Percentiles rank a stretch among this genome's conserved stretches.
These are phyloP conservation scores for Fistulifera pelliculosa DNA, from an alignment of 108 stramenopile species.

Conservation along the genomic window DNA sequence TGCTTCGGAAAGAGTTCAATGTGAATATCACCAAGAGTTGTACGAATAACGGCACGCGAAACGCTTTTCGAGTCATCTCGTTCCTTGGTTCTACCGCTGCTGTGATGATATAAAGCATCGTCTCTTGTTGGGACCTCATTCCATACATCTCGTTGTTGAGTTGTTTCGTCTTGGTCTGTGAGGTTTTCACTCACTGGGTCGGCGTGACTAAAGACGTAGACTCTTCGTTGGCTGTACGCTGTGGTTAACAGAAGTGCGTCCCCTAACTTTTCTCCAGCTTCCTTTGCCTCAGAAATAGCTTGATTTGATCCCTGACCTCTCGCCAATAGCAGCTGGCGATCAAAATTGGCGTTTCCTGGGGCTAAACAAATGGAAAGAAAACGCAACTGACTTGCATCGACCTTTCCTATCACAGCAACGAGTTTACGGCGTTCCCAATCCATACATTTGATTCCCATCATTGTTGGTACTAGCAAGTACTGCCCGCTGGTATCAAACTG, in stretches of 20 bases:
- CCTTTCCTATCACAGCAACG: slow-evolving; percentile 67
- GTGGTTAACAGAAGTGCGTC: slow-evolving; percentile 81
- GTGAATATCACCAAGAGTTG: slow-evolving; percentile 94
- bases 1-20: slow-evolving; percentile 82
- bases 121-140: slow-evolving; percentile 92
- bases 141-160: slow-evolving; percentile 79
- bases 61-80: slow-evolving; percentile 23
- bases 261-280: slow-evolving; percentile 18
- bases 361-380: slow-evolving; percentile 78
- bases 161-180: slow-evolving; percentile 30
- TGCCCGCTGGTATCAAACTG: slow-evolving; percentile 83
- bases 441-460: slow-evolving; percentile 92
- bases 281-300: slow-evolving; percentile 13
- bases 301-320: slow-evolving; percentile 37
- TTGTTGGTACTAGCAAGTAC: slow-evolving; percentile 78
- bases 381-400: slow-evolving; percentile 80
- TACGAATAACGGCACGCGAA: slow-evolving; percentile 81
- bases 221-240: slow-evolving; percentile 83
- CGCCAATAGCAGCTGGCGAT: slow-evolving; percentile 85
- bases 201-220: slow-evolving; percentile 86
- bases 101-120: slow-evolving; percentile 30
- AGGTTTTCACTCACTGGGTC: slow-evolving; percentile 56
- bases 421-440: slow-evolving; percentile 53
- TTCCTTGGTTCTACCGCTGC: not conserved
- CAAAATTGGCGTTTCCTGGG: slow-evolving; percentile 84